phyloP scores from a whole-genome alignment of 306 rosid genomes.

The Mimosa pudica region DNA sequence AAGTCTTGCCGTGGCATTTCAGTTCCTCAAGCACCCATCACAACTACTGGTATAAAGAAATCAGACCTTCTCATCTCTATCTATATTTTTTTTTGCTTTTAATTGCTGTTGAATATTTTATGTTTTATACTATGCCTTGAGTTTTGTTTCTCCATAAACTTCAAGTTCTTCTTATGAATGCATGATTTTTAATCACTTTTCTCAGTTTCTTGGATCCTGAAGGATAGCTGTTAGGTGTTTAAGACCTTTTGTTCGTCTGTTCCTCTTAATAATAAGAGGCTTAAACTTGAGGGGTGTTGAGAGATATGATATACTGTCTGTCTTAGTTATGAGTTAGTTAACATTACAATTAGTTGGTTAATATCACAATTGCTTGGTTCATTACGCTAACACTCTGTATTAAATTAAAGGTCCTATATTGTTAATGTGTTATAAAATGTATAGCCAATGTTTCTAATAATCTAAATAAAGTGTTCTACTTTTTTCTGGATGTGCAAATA shows the following conservation, averaged over 20 bases:
- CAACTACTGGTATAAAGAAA: constrained; percentile 60
- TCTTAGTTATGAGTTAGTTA: too few relatives aligned
- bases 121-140: not conserved
- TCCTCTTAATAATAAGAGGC: constrained; percentile 23
- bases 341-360: too few relatives aligned
- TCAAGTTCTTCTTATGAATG: not conserved
- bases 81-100: not conserved
- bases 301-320: not conserved
- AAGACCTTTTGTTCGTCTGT: constrained; percentile 46
- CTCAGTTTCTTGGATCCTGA: not conserved
- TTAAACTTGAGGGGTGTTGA: too few relatives aligned
- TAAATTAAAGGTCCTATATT: too few relatives aligned
- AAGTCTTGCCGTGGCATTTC: constrained; percentile 94
- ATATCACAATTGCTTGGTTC: too few relatives aligned
- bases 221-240: too few relatives aligned
- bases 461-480: not conserved
- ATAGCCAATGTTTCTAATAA: constrained; percentile 11
- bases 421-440: too few relatives aligned
- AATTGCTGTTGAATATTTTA: not conserved
- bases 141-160: not conserved
- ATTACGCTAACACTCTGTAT: too few relatives aligned
- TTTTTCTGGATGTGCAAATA: too few relatives aligned
- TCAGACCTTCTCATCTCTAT: not conserved
- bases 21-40: constrained; percentile 64
- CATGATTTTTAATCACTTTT: not conserved